phyloP scores from a whole-genome alignment of 768 basidiomycete genomes.

The Crucibulum laeve region DNA sequence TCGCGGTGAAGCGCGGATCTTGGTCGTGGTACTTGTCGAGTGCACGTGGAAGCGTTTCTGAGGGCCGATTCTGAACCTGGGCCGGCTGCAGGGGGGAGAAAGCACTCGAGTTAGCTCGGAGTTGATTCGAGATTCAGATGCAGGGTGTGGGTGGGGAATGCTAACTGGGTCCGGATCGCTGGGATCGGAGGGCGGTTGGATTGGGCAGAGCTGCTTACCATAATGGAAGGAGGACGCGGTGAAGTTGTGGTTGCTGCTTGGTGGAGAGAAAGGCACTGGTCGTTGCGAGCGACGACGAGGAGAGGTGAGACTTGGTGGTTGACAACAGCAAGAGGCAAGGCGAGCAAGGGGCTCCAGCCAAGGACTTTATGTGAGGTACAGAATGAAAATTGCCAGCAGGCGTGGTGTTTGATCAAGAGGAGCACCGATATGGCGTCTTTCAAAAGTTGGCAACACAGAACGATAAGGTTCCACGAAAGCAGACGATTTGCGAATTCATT shows the following conservation, averaged over 20 bases:
- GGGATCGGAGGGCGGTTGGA: background rate
- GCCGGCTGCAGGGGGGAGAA: slow-evolving; percentile 21
- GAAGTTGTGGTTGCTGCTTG: background rate
- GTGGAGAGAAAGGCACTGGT: background rate
- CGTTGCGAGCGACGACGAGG: slow-evolving; percentile 9
- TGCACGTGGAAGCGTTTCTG: slow-evolving; percentile 17
- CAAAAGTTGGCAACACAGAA: no score
- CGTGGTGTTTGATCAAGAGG: no score
- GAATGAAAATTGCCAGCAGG: no score
- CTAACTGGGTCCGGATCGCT: no score
- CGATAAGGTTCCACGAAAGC: no score
- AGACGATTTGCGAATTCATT: no score
- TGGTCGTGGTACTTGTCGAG: slow-evolving; percentile 18
- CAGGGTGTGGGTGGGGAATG: no score
- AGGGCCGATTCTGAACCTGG: slow-evolving; percentile 27
- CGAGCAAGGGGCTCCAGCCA: no score
- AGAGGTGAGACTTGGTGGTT: slow-evolving; percentile 3
- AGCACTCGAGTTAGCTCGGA: background rate
- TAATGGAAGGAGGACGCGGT: background rate
- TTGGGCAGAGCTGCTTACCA: background rate
- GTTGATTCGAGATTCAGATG: no score
- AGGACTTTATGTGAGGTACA: no score
- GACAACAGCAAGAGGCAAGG: no score
- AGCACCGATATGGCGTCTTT: no score
- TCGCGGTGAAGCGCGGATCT: slow-evolving; percentile 16